Conservation (phyloP, 2,329 filamentous ascomycete species). For the Aureobasidium sp. region DNA sequence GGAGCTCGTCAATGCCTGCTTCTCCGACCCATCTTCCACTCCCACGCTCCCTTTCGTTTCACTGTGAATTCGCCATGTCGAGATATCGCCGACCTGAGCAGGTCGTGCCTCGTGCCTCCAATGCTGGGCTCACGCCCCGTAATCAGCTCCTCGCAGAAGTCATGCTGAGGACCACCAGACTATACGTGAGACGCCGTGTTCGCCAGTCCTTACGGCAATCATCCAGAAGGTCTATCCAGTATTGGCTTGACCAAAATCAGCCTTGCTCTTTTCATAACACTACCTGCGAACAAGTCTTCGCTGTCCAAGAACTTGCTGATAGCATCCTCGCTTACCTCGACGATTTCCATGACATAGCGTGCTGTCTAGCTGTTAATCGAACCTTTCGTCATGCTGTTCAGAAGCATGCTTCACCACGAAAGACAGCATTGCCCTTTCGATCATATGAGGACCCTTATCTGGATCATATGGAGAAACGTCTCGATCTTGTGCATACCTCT, state of each 20-base stretch:
- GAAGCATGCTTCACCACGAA: neutral
- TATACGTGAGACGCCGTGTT: neutral
- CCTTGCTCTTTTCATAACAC: neutral
- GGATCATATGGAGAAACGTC: neutral
- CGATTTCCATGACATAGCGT: neutral
- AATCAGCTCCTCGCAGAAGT: neutral
- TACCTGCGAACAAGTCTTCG: conserved; percentile 3
- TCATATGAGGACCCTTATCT: neutral
- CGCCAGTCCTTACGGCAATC: neutral
- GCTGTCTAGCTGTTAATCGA: neutral
- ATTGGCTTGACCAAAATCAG: neutral
- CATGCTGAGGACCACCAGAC: neutral
- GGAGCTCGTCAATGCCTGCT: neutral
- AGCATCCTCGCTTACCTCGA: neutral
- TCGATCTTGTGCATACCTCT: neutral
- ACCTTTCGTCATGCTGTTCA: neutral
- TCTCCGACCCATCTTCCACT: neutral
- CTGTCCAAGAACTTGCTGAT: conserved; percentile 5
- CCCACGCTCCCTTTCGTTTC: neutral
- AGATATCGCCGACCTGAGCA: neutral
- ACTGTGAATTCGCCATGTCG: neutral
- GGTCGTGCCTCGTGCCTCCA: neutral
- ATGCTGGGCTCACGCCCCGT: neutral
- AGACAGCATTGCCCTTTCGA: neutral
- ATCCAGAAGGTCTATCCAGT: neutral